These are phyloP conservation scores for Scheffersomyces segobiensis DNA, from an alignment of 1,139 yeast species.

Conservation along the genomic window DNA sequence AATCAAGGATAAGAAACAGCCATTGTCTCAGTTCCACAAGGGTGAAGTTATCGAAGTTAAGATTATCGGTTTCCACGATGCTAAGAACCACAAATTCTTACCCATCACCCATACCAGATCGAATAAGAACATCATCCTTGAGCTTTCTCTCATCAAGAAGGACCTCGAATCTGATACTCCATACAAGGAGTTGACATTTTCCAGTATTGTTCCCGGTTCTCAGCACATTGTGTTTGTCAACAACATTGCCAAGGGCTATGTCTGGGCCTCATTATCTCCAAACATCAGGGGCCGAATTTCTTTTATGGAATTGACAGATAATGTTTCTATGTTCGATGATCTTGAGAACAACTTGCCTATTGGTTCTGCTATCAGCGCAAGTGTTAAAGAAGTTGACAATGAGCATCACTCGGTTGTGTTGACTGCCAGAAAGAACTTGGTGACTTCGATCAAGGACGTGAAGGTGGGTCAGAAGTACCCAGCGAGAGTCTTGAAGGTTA, in stretches of 20 bases:
- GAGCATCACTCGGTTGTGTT: conserved; percentile 54
- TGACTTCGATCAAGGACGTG: conserved; percentile 51
- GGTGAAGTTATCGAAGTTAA: conserved; percentile 63
- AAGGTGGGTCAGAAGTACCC: conserved; percentile 62
- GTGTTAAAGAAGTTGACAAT: conserved; percentile 53
- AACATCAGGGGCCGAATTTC: conserved; percentile 67
- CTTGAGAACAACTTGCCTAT: conserved; percentile 61
- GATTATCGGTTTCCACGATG: conserved; percentile 78
- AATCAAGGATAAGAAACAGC: conserved; percentile 58
- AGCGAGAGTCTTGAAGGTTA: conserved; percentile 64
- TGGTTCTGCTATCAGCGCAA: conserved; percentile 68
- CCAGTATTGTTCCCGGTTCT: conserved; percentile 43
- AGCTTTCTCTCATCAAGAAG: conserved; percentile 56
- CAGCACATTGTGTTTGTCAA: conserved; percentile 54
- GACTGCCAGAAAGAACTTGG: conserved; percentile 46
- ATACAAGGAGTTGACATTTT: conserved; percentile 31
- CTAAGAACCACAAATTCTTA: conserved; percentile 65
- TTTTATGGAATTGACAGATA: conserved; percentile 62
- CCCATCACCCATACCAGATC: conserved; percentile 63
- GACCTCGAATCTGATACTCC: conserved; percentile 22
- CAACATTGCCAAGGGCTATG: conserved; percentile 50
- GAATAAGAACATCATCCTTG: conserved; percentile 60
- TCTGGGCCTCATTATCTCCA: conserved; percentile 75
- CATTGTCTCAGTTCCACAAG: conserved; percentile 58
- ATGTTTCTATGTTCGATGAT: conserved; percentile 50